Evolutionary conservation across 2,329 filamentous ascomycete species (phyloP), one percentile per base, ranked within the genome.

Genomic region (Lecanicillium sp.): DNA sequence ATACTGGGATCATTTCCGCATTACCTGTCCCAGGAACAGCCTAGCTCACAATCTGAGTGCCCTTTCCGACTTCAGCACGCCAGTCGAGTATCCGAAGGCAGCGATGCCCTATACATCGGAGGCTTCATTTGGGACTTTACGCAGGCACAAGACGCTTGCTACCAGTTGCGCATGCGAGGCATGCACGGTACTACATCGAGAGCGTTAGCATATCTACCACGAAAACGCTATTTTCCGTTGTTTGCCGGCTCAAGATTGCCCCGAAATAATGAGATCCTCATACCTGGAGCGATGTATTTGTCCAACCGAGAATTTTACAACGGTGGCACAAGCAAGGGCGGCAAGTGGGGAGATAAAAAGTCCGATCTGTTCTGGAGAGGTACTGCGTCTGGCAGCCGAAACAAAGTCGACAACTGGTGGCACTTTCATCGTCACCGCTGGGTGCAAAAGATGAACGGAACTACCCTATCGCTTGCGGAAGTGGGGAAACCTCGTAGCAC

Each of bases 251-350:
- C 71, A 58, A 83, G 83, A 62, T 67, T 79, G 51, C 71, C 73
- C 33, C 67, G 74, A 47, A 81, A 82, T 63, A 81, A 77, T 56
- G 79, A 82, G 55, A 78, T 82, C 33, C 64, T 83, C 9, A 78
- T 82, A 54, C 79, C 78, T 1, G 77, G 76, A 4, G 78, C 76
- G 55, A 79, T 79, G 74, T 81, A 82, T 55, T 72, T 75, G 54
- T 67, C 67, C 21, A 60, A 72, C n/a, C 73, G 79, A 54, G 60
- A 66, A 5, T 67, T 73, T n/a, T 81, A 80, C 60, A 68, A 67
- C 8, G 78, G 78, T 48, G 69, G 73, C 38, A 52, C 61, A 3
- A 62, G 61, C 7, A 69, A 71, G 37, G 77, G 79, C 44, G 62
- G 70, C 17, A 59, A 66, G 7, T 81, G 79, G 78, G 61, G 66